These are phyloP conservation scores for Aspergillus vadensis DNA, from an alignment of 2,329 filamentous ascomycete species.

Conservation along the genomic window DNA sequence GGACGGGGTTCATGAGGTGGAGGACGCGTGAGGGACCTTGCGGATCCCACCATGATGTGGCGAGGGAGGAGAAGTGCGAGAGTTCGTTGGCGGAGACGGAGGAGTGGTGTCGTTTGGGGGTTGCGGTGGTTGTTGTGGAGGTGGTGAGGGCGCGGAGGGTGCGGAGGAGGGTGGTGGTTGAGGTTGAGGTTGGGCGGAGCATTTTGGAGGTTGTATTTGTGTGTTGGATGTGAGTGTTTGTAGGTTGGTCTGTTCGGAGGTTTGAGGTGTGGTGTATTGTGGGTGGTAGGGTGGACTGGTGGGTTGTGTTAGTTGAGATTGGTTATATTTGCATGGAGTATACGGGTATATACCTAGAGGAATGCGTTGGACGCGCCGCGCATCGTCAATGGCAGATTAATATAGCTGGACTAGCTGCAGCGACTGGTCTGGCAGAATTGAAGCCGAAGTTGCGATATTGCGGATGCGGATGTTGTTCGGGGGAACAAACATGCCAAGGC, in stretches of 20 bases:
- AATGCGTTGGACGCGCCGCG: neutral
- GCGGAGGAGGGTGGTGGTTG: constrained; percentile 8
- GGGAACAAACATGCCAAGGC: constrained; percentile 23
- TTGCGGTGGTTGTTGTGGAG: constrained; percentile 4
- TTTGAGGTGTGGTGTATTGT: neutral
- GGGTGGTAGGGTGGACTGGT: neutral
- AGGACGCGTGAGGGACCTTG: constrained; percentile 88
- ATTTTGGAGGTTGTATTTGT: constrained; percentile 2
- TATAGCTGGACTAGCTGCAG: neutral
- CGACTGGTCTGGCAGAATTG: constrained; percentile 6
- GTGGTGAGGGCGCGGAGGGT: constrained; percentile 8
- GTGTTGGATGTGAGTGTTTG: neutral
- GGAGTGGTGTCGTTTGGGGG: constrained; percentile 39
- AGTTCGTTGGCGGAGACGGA: constrained; percentile 88
- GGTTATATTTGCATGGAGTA: no score
- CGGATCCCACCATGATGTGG: constrained; percentile 95
- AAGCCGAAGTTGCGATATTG: constrained; percentile 10
- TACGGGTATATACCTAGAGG: neutral
- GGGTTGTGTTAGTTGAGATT: neutral
- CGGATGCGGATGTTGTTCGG: neutral
- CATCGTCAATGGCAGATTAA: constrained; percentile 3
- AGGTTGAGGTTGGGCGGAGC: constrained; percentile 7
- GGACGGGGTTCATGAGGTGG: constrained; percentile 96
- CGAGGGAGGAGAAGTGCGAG: constrained; percentile 90
- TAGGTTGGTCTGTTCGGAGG: neutral